phyloP scores from a whole-genome alignment of 768 basidiomycete species.

The Lactarius hengduanensis region DNA sequence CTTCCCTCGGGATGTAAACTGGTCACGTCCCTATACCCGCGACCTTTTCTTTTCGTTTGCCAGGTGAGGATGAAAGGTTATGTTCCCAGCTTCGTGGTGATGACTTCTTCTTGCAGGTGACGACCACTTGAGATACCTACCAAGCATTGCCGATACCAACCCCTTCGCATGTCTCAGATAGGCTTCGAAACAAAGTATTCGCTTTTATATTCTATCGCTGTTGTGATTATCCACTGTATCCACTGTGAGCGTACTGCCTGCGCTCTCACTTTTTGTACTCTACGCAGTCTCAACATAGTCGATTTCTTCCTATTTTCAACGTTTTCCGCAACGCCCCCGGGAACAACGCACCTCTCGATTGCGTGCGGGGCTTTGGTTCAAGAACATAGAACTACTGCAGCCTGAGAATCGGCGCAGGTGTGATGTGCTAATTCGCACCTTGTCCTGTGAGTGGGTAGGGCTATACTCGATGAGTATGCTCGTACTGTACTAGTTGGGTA shows the following conservation, averaged over 20 bases:
- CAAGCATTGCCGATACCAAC: not conserved
- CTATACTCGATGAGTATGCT: no score
- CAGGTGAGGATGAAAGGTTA: not conserved
- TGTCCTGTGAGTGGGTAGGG: no score
- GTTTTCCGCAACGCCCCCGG: no score
- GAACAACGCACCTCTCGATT: not conserved
- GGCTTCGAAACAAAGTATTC: not conserved
- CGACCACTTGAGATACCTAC: not conserved
- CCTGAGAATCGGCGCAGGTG: no score
- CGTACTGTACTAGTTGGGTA: no score
- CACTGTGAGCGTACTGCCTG: not conserved
- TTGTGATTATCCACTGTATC: not conserved
- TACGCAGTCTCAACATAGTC: not conserved
- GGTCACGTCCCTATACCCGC: not conserved
- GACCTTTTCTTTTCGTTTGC: not conserved
- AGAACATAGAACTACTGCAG: no score
- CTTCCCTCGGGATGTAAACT: slow-evolving; percentile 9
- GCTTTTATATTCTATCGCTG: not conserved
- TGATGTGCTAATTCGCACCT: no score
- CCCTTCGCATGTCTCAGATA: not conserved
- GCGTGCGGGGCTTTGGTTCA: not conserved
- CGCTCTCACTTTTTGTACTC: not conserved
- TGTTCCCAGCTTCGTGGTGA: not conserved
- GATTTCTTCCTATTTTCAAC: not conserved
- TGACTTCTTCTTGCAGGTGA: not conserved